These are phyloP conservation scores for Paraleonurus japonicus DNA, from an alignment of 257 asterid genomes.

Conservation along the genomic window DNA sequence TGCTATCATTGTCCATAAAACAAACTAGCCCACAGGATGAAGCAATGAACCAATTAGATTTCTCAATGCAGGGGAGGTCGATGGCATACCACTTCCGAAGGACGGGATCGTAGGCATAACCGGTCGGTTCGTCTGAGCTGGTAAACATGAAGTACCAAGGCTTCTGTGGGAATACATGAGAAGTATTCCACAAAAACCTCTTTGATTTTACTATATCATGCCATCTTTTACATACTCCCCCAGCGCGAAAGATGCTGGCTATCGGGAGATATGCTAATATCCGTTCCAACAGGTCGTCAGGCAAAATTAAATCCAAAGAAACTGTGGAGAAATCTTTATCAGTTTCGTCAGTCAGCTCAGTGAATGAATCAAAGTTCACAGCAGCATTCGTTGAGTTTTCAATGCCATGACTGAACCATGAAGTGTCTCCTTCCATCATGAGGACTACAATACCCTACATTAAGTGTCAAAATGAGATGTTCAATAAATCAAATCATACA, in stretches of 20 bases:
- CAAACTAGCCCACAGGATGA: slow-evolving; percentile 82
- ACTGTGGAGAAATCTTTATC: slow-evolving; percentile 42
- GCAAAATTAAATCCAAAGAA: slow-evolving; percentile 64
- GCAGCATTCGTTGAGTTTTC: slow-evolving; percentile 27
- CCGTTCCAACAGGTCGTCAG: slow-evolving; percentile 85
- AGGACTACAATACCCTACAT: background rate
- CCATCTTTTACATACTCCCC: slow-evolving; percentile 87
- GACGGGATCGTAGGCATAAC: slow-evolving; percentile 75
- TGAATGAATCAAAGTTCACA: slow-evolving; percentile 38
- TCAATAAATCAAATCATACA: background rate
- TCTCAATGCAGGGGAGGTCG: slow-evolving; percentile 75
- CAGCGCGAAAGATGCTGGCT: slow-evolving; percentile 76
- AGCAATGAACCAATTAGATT: slow-evolving; percentile 70
- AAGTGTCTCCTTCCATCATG: slow-evolving; percentile 76
- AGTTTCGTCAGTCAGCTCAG: slow-evolving; percentile 50
- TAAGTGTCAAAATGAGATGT: background rate
- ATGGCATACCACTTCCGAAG: slow-evolving; percentile 72
- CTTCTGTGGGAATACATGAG: slow-evolving; percentile 44
- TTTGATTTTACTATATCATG: slow-evolving; percentile 65
- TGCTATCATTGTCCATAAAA: slow-evolving; percentile 79
- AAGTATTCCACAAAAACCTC: slow-evolving; percentile 64
- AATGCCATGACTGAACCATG: slow-evolving; percentile 72
- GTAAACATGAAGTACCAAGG: slow-evolving; percentile 99
- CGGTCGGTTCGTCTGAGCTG: slow-evolving; percentile 78
- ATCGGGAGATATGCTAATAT: slow-evolving; percentile 75